Evolutionary conservation across 495 filamentous ascomycete genomes (phyloP), one percentile per base, ranked within the genome.

Genomic region (Penicillium bialowiezense): DNA sequence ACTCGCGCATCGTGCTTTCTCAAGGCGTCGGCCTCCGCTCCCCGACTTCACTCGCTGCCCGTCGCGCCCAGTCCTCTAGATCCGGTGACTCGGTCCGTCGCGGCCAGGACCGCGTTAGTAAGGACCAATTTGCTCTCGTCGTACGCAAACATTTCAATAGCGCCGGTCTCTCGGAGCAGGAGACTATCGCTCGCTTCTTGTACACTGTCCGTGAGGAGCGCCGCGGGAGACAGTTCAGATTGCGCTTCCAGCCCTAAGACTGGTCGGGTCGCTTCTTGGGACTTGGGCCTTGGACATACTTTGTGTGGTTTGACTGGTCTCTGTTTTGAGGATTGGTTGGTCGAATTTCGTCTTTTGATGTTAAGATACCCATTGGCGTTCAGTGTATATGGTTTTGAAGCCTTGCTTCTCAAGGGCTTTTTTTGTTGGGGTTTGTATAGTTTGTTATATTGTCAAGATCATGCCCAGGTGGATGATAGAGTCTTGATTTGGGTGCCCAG

Each of bases 111-210:
- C 76, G 87, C 44, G 82, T 92, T 60, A 78, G 77, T 58, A 87
- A 89, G 60, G 84, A 91, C 20, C 80, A 91, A 56, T 76, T 97
- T 29, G 88, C 89, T n/a, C 76, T 84, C 48, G 77, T 86, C 8
- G 89, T 93, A 19, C 74, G 91, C 49, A 95, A 91, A 71, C 88
- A 96, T 64, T 96, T 97, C 67, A 96, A 96, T 61, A 85, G 82
- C 18, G 76, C 87, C 40, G 89, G 86, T 8, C 80, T 96, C 10
- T 84, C 83, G 44, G 91, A 97, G 67, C 90, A 85, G 54, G 91
- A 96, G 58, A 86, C 90, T 26, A 87, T 95, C 45, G 89, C 91
- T 15, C 84, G 90, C 54, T 87, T 96, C 61, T 60, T 93, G 40
- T 95, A 97, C 70, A 91, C 88, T 53, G 85, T 91, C 17, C 72